Percentiles rank a stretch among this genome's conserved stretches.
phyloP scores from a whole-genome alignment of 2,329 filamentous ascomycete species.

The Westerdykella sp. region DNA sequence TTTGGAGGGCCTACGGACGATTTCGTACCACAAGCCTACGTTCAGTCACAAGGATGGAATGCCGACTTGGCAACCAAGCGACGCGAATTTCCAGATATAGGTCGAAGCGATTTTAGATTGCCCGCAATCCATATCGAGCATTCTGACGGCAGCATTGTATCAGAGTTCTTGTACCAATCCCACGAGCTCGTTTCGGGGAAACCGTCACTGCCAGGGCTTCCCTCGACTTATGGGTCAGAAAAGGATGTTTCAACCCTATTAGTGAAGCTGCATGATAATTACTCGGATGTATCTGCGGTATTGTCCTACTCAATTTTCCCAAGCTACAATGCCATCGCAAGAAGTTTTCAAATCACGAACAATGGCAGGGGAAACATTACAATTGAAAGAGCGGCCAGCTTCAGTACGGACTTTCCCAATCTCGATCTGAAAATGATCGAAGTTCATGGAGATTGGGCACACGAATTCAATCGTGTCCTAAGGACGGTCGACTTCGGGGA shows the following conservation, averaged over 20 bases:
- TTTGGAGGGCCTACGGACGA: conserved; percentile 54
- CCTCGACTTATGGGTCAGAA: conserved; percentile 53
- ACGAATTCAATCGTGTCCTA: conserved; percentile 52
- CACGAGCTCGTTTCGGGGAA: conserved; percentile 53
- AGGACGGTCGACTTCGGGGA: conserved; percentile 52
- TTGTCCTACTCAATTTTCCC: conserved; percentile 60
- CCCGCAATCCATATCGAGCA: conserved; percentile 58
- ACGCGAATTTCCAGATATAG: conserved; percentile 59
- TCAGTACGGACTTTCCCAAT: conserved; percentile 56
- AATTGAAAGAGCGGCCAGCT: conserved; percentile 53
- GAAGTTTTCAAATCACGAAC: conserved; percentile 58
- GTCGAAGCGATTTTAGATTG: conserved; percentile 56
- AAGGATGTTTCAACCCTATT: conserved; percentile 54
- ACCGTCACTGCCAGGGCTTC: conserved; percentile 50
- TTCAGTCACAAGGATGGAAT: conserved; percentile 49
- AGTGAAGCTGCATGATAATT: conserved; percentile 54
- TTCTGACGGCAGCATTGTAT: conserved; percentile 53
- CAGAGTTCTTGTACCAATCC: conserved; percentile 53
- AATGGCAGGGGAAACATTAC: conserved; percentile 48
- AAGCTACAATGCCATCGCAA: conserved; percentile 53
- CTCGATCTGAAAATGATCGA: conserved; percentile 58
- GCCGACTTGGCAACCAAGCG: conserved; percentile 46
- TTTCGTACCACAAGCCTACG: conserved; percentile 41
- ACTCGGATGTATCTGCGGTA: conserved; percentile 53
- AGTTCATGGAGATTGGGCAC: conserved; percentile 57